Evolutionary conservation across 1,139 yeast genomes (phyloP).

Genomic region (Taphrina populina): DNA sequence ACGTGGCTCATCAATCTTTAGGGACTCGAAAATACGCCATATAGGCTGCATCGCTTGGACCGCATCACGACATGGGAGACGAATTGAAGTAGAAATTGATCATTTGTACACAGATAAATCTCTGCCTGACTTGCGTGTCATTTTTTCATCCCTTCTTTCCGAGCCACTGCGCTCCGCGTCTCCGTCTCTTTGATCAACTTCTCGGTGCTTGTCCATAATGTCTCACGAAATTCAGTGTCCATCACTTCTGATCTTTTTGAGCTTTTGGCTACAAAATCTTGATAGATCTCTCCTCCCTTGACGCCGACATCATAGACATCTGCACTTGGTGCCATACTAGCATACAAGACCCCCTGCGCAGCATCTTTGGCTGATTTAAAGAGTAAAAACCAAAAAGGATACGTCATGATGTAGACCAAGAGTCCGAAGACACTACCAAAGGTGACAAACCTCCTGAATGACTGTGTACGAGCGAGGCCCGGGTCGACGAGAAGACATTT

Average conservation of each 20-base stretch:
- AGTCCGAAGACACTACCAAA: conserved; percentile 76
- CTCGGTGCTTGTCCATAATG: conserved; percentile 63
- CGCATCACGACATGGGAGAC: conserved; percentile 13
- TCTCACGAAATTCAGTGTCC: conserved; percentile 61
- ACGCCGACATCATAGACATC: conserved; percentile 48
- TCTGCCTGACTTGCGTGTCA: not conserved
- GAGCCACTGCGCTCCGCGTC: conserved; percentile 64
- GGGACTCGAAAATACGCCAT: conserved; percentile 32
- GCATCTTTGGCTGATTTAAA: conserved; percentile 75
- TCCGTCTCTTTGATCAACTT: conserved; percentile 60
- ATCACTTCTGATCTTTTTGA: conserved; percentile 64
- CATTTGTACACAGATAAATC: not conserved
- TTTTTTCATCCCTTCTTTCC: conserved; percentile 47
- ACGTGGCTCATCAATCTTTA: not conserved
- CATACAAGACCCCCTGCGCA: conserved; percentile 71
- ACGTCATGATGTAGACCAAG: conserved; percentile 60
- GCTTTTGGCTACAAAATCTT: conserved; percentile 58
- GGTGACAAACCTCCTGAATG: conserved; percentile 73
- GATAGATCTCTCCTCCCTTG: conserved; percentile 66
- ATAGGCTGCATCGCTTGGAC: conserved; percentile 4
- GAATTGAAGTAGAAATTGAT: not conserved
- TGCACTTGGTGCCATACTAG: conserved; percentile 61
- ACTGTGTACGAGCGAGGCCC: conserved; percentile 83
- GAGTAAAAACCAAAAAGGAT: conserved; percentile 80
- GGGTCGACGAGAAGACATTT: conserved; percentile 82